These are phyloP conservation scores for Mesotaenium endlicherianum DNA, from an alignment of 139 green algal genomes.

Conservation along the genomic window DNA sequence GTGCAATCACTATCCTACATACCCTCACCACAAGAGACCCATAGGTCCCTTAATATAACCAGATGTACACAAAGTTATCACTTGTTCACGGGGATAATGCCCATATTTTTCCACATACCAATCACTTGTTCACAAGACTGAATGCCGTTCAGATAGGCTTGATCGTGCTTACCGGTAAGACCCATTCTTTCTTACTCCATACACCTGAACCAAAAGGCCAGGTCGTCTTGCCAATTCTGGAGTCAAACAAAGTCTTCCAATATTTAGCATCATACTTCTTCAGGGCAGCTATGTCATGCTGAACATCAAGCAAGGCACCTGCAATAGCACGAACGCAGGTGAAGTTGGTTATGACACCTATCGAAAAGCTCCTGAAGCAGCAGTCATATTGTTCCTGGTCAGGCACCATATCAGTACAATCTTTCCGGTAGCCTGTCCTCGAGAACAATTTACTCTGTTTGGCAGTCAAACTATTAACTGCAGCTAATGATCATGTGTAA, in stretches of 20 bases:
- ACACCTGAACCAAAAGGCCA: slow-evolving; percentile 98
- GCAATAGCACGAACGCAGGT: background rate
- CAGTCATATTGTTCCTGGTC: background rate
- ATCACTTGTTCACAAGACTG: too few relatives aligned
- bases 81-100: too few relatives aligned
- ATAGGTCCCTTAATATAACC: too few relatives aligned
- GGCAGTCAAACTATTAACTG: background rate
- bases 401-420: background rate
- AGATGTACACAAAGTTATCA: too few relatives aligned
- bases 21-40: too few relatives aligned
- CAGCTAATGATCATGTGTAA: background rate
- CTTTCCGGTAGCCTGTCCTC: background rate
- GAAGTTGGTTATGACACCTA: background rate
- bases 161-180: slow-evolving; percentile 86
- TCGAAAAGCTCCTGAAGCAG: background rate
- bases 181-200: slow-evolving; percentile 99
- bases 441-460: background rate
- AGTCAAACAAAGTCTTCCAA: slow-evolving; percentile 93
- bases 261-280: slow-evolving; percentile 81
- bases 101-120: too few relatives aligned
- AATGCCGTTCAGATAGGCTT: too few relatives aligned
- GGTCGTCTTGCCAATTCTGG: slow-evolving; percentile 78
- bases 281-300: slow-evolving; percentile 92
- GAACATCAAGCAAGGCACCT: slow-evolving; percentile 85
- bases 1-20: too few relatives aligned